A percentile compares a stretch with the other conserved stretches of the same genome.
These are phyloP conservation scores for Eimeria praecox DNA, from an alignment of 169 alveolate genomes.

Conservation along the genomic window DNA sequence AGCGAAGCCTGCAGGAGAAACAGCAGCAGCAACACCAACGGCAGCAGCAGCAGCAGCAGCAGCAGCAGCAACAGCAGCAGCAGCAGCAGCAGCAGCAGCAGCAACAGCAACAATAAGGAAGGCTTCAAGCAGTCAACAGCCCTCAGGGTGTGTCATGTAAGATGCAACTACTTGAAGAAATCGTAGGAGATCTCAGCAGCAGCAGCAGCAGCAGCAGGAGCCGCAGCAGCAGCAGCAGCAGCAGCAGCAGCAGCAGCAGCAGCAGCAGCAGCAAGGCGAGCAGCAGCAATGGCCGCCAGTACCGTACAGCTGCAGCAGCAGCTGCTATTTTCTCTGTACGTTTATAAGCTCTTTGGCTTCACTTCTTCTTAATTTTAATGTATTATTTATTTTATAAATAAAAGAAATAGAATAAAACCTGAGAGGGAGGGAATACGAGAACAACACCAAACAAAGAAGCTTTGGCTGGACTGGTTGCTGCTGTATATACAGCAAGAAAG, in stretches of 20 bases:
- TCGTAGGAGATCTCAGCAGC: too few species aligned
- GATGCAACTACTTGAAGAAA: too few species aligned
- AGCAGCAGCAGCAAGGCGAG: not conserved
- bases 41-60: not conserved
- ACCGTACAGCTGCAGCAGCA: slow-evolving; percentile 11
- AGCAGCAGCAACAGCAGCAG: not conserved
- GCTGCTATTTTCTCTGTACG: not conserved
- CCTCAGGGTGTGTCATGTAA: too few species aligned
- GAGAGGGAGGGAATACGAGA: not conserved
- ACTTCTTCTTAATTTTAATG: not conserved
- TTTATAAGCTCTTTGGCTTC: not conserved
- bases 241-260: not conserved
- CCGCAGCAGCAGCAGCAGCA: not conserved
- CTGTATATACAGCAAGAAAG: too few species aligned
- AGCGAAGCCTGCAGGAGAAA: not conserved
- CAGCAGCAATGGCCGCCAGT: not conserved
- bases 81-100: not conserved
- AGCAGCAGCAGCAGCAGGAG: not conserved
- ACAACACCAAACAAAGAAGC: not conserved
- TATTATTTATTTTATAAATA: too few species aligned
- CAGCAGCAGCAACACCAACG: not conserved
- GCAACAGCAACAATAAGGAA: too few species aligned
- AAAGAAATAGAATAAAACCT: not conserved
- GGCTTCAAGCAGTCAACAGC: too few species aligned
- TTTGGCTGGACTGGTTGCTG: not conserved